Base-by-base conservation (phyloP, 352 stramenopile species). In the Pythium folliculosum region DNA sequence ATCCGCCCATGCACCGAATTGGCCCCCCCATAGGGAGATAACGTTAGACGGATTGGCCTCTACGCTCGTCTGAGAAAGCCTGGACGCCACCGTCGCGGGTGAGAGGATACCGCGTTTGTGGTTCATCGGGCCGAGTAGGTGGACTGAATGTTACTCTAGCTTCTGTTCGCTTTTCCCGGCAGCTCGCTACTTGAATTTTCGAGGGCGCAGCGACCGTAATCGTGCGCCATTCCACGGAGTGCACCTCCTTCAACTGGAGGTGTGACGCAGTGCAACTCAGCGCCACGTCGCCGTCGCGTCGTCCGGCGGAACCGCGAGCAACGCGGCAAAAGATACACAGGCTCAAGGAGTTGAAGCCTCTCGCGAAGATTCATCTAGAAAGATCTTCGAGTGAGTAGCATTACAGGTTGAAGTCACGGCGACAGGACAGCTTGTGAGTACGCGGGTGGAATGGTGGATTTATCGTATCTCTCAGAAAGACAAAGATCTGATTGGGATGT, bases 351-450 rank as follows among this genome's bases (percentile, higher is more conserved):
- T 5, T 32, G 27, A 32, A 32, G 27, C 27, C 27, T 19, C 5
- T 19, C 17, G 17, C 17, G 40, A 47, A 47, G 44, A 50, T 50
- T 50, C 44, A 25, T 27, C 21, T 19, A 50, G n/a, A n/a, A 32
- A 50, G 44, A 50, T 50, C 44, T 13, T 50, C 12, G 44, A 5
- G 19, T 50, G 19, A 16, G 44, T 50, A 50, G 21, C 21, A 14
- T 50, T 50, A 50, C 35, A 40, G 35, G 44, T 50, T 50, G 44
- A 50, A 50, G 19, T n/a, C 44, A 25, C 44, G n/a, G 17, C 17
- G 21, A 50, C 44, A 25, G 43, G 12, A 22, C 35, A 30, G 5
- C 27, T 7, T 19, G 44, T 50, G 44, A 50, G 19, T 50, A 23
- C 19, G n/a, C 6, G 12, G 4, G 13, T 50, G 44, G 1, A 23